phyloP scores from a whole-genome alignment of 257 asterid species.

The Solanum paucissectum region DNA sequence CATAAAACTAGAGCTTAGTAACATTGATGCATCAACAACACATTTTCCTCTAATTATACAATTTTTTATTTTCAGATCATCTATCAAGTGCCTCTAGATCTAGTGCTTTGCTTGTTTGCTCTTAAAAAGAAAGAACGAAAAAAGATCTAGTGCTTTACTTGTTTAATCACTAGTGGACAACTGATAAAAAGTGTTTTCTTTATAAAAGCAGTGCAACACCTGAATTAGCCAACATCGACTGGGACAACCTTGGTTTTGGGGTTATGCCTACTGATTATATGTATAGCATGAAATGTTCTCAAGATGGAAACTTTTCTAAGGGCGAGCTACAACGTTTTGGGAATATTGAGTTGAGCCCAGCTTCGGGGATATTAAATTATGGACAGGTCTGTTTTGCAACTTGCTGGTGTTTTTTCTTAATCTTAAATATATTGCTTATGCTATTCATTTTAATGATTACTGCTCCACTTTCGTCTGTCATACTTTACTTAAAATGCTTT shows the following conservation, averaged over 20 bases:
- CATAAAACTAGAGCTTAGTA: not conserved
- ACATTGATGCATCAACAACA: not conserved
- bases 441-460: not conserved
- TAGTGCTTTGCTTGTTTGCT: not conserved
- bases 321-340: conserved; percentile 83
- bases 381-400: conserved; percentile 62
- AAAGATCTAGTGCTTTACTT: not conserved
- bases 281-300: conserved; percentile 79
- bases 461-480: not conserved
- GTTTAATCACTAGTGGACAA: not conserved
- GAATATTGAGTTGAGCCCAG: conserved; percentile 92
- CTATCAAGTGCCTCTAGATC: not conserved
- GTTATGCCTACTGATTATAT: conserved; percentile 74
- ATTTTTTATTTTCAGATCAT: not conserved
- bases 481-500: not conserved
- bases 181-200: not conserved
- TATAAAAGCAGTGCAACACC: conserved; percentile 37
- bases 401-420: not conserved
- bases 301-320: conserved; percentile 48
- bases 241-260: conserved; percentile 89
- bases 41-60: not conserved
- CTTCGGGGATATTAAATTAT: conserved; percentile 83
- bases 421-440: not conserved
- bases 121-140: not conserved
- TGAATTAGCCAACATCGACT: conserved; percentile 65